Evolutionary conservation across 306 rosid species (phyloP).

Genomic region (Ammopiptanthus mongolicus): DNA sequence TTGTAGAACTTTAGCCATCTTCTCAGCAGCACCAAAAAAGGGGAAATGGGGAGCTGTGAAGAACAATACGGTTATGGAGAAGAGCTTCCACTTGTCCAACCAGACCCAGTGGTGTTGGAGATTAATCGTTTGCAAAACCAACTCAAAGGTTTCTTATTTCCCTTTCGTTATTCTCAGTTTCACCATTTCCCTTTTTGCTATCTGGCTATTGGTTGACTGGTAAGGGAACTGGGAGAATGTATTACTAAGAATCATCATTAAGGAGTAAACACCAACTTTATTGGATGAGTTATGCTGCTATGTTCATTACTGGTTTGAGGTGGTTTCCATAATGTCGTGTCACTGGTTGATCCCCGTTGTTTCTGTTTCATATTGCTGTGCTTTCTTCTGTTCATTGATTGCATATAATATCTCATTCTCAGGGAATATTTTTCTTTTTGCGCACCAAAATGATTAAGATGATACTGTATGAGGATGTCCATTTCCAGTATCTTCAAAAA

Average conservation of each 20-base stretch:
- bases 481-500: conserved; percentile 5
- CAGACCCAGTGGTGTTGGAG: conserved; percentile 69
- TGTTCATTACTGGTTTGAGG: background rate
- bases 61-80: conserved; percentile 43
- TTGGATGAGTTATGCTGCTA: background rate
- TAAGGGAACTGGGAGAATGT: background rate
- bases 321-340: background rate
- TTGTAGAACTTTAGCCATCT: background rate
- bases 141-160: conserved; percentile 56
- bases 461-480: background rate
- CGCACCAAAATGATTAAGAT: background rate
- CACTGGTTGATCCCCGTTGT: background rate
- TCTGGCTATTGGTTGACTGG: no score
- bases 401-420: background rate
- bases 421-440: background rate
- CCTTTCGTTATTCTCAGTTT: background rate
- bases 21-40: background rate
- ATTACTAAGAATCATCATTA: background rate
- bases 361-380: background rate
- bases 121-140: conserved; percentile 66
- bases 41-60: conserved; percentile 51
- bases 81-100: conserved; percentile 38
- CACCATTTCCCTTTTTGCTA: background rate
- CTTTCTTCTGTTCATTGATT: conserved; percentile 8
- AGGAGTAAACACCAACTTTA: background rate